A percentile compares a stretch with the other conserved stretches of the same genome.
Conservation (phyloP, 2,329 filamentous ascomycete species). For the Pseudogymnoascus sp. region DNA sequence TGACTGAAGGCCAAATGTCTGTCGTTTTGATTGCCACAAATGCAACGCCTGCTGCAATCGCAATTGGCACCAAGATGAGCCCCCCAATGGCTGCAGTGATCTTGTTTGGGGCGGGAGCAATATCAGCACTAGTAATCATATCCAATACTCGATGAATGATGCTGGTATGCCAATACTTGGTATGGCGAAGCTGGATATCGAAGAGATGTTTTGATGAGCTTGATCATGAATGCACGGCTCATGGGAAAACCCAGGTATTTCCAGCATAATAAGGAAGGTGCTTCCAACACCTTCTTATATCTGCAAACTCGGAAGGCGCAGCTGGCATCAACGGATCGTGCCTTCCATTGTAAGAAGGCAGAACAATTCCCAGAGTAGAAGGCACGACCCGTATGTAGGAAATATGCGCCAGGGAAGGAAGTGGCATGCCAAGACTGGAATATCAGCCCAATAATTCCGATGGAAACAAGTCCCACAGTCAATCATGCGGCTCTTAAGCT, state of each 20-base stretch:
- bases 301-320: background rate
- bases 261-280: background rate
- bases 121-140: conserved; percentile 25
- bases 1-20: conserved; percentile 17
- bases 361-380: background rate
- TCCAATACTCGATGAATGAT: conserved; percentile 21
- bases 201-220: background rate
- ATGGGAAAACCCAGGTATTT: background rate
- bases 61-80: conserved; percentile 40
- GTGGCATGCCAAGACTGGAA: background rate
- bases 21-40: conserved; percentile 26
- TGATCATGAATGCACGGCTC: background rate
- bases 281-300: background rate
- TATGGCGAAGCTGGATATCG: conserved; percentile 1
- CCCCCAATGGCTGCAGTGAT: conserved; percentile 35
- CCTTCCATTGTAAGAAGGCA: background rate
- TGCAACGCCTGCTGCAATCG: conserved; percentile 31
- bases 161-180: conserved; percentile 5
- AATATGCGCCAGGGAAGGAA: background rate
- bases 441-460: background rate
- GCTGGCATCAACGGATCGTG: background rate
- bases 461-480: background rate
- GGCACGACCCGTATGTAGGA: background rate
- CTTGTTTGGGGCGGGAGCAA: conserved; percentile 25
- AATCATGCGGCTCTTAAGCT: conserved; percentile 32